Evolutionary conservation across 176 grass and related monocot genomes (phyloP).

Genomic region (sorghum (Sorghum bicolor)): Sorghum_bicolor_NCBIv3 NC_012873.2:3631001-3631500

Average conservation of each 20-base stretch:
- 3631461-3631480: neutral
- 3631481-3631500: neutral
- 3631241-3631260: neutral
- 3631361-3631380: constrained; percentile 25
- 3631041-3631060: neutral
- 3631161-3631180: constrained; percentile 3
- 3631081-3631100: constrained; percentile 21
- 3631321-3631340: constrained; percentile 6
- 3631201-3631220: neutral
- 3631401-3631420: neutral
- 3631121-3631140: constrained; percentile 50
- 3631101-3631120: constrained; percentile 3
- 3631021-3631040: constrained; percentile 30
- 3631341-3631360: constrained; percentile 16
- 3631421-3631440: neutral
- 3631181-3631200: neutral
- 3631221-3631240: neutral
- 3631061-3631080: constrained; percentile 8
- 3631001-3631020: constrained; percentile 19
- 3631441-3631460: neutral
- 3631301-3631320: constrained; percentile 13
- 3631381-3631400: neutral
- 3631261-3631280: neutral
- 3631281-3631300: neutral
- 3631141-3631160: constrained; percentile 20